Evolutionary conservation across 768 basidiomycete genomes (phyloP), one percentile per base, ranked within the genome.

Genomic region (Clitopilus hobsonii): DNA sequence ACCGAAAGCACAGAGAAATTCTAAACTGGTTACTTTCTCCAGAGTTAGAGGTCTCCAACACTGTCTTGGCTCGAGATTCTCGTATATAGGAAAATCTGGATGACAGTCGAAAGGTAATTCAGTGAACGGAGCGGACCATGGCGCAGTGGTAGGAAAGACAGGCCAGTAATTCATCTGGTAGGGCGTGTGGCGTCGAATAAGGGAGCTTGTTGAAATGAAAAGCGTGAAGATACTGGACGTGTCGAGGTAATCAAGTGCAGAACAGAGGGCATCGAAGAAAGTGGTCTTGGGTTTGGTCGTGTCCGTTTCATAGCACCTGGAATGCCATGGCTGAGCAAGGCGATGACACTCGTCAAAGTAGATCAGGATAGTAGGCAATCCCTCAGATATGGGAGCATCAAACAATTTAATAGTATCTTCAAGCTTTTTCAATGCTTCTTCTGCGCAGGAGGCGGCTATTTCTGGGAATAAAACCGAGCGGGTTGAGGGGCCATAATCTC

Each of bases 271-370:
- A 29, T 51, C 49, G 23, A 28, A 51, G 23, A 13, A 32, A 22
- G 49, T 28, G 1, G 18, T 26, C 22, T 5, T 26, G n/a, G 8
- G n/a, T 5, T 27, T 51, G 49, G 27, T 16, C 24, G 13, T 10
- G n/a, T 51, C 49, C 5, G n/a, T 27, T 10, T 5, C 3, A 11
- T 20, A 45, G 18, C 22, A 10, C 11, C n/a, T 5, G 3, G 22
- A 45, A n/a, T n/a, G n/a, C n/a, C n/a, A n/a, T n/a, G n/a, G n/a
- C n/a, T n/a, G n/a, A n/a, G n/a, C n/a, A 14, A 51, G 49, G 16
- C 26, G 27, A n/a, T 51, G 49, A 10, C n/a, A 27, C 30, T 51
- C 49, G n/a, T 51, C 49, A n/a, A 51, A 51, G 49, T 51, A 51
- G 5, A 51, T 27, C n/a, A 57, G 13, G 6, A 24, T 45, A 5